Conservation (phyloP, 1,139 yeast genomes). For the Taphrina flavorubra region DNA sequence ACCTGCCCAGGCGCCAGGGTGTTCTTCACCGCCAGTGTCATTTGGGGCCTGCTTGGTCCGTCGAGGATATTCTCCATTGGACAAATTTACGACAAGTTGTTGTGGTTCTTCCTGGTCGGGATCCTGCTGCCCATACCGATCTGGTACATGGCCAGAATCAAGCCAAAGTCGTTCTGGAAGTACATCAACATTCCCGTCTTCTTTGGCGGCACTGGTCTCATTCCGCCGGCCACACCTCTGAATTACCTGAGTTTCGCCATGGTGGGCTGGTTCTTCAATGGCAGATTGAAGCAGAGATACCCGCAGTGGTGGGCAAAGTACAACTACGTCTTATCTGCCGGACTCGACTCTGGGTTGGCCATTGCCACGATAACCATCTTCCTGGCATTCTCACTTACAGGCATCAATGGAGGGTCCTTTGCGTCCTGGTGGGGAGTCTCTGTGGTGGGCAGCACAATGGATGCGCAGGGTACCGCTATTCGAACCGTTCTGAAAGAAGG, state of each 20-base stretch:
- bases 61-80: slow-evolving; percentile 54
- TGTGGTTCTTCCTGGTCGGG: slow-evolving; percentile 62
- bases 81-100: slow-evolving; percentile 27
- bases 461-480: slow-evolving; percentile 49
- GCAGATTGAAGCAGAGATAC: slow-evolving; percentile 58
- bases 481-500: slow-evolving; percentile 49
- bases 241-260: slow-evolving; percentile 59
- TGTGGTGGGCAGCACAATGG: slow-evolving; percentile 51
- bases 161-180: slow-evolving; percentile 49
- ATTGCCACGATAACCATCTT: slow-evolving; percentile 53
- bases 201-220: slow-evolving; percentile 58
- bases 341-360: slow-evolving; percentile 64
- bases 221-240: slow-evolving; percentile 64
- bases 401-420: slow-evolving; percentile 47
- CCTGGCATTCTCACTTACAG: slow-evolving; percentile 54
- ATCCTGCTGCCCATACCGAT: slow-evolving; percentile 56
- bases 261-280: slow-evolving; percentile 62
- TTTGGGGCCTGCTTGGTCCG: slow-evolving; percentile 65
- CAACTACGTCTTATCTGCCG: slow-evolving; percentile 65
- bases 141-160: slow-evolving; percentile 49
- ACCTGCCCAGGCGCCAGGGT: slow-evolving; percentile 52
- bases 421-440: slow-evolving; percentile 62
- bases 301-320: slow-evolving; percentile 72
- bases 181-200: slow-evolving; percentile 60
- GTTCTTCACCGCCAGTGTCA: slow-evolving; percentile 54